These are phyloP conservation scores for Botrytis sinoallii DNA, from an alignment of 2,329 filamentous ascomycete genomes.

Conservation along the genomic window DNA sequence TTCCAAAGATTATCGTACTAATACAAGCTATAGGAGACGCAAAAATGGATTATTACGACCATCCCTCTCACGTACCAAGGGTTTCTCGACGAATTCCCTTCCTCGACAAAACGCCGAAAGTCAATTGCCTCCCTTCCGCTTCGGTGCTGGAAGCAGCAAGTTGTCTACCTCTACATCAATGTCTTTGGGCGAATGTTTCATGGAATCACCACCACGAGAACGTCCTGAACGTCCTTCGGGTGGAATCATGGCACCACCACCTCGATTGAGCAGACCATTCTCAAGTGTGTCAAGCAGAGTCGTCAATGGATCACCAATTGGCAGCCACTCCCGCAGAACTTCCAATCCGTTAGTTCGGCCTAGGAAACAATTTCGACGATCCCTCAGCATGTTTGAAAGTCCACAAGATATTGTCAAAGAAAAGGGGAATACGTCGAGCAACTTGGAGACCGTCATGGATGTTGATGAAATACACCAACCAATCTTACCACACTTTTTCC, in stretches of 20 bases:
- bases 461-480: conserved; percentile 73
- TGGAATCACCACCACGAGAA: conserved; percentile 72
- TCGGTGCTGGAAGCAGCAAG: conserved; percentile 55
- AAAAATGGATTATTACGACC: conserved; percentile 70
- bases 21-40: conserved; percentile 51
- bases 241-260: conserved; percentile 53
- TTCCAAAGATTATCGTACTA: conserved; percentile 22
- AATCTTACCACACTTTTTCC: conserved; percentile 78
- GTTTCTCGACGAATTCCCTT: conserved; percentile 65
- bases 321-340: conserved; percentile 66
- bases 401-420: conserved; percentile 83
- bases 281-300: conserved; percentile 54
- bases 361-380: conserved; percentile 85
- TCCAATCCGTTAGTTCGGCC: conserved; percentile 71
- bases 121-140: conserved; percentile 71
- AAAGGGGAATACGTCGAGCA: conserved; percentile 57
- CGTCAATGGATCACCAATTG: conserved; percentile 69
- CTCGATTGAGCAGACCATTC: conserved; percentile 63
- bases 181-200: conserved; percentile 76
- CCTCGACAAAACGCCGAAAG: conserved; percentile 60
- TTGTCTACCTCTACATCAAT: conserved; percentile 55
- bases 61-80: conserved; percentile 71
- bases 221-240: conserved; percentile 55
- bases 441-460: conserved; percentile 75
- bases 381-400: conserved; percentile 96